Evolutionary conservation across 2,329 filamentous ascomycete genomes (phyloP), one percentile per base, ranked within the genome.

Genomic region (Dactylella cylindrospora): DNA sequence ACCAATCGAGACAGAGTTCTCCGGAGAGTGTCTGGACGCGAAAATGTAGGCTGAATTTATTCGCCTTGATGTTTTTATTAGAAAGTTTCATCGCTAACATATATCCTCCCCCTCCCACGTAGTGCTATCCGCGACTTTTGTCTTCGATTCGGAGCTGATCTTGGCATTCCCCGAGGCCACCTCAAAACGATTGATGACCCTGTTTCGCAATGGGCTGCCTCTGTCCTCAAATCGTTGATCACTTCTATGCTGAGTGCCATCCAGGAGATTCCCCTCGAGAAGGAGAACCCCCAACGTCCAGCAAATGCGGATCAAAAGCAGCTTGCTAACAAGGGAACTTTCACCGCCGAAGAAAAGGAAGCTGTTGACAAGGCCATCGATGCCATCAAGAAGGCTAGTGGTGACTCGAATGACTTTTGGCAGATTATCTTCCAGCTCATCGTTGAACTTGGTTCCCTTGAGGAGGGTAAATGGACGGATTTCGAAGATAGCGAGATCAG

Each of bases 41-140:
- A 61, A 61, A 41, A 61, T 61, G 55, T 61, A 38, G 53, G 55
- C 41, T n/a, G n/a, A n/a, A n/a, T n/a, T n/a, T n/a, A n/a, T 47
- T 49, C 41, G 19, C 5, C 10, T 38, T 47, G 15, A 20, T 22
- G 13, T 9, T 9, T 13, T 17, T 22, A 26, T 28, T 25, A 31
- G n/a, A 19, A 15, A 35, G n/a, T 5, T 36, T 13, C 13, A 13
- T 13, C 9, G 19, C 15, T 22, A 19, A 45, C n/a, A n/a, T n/a
- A n/a, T n/a, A n/a, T 32, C 36, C 9, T 26, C 6, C 28, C 38
- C 22, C 19, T 26, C 43, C 17, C 35, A 15, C 6, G 3, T 26
- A 61, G 55, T 53, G 55, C 55, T 10, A 53, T 61, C 12, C 55
- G 55, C 5, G 55, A 61, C 31, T 61, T 61, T 23, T 29, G 20